Base-by-base conservation (phyloP, 139 green algal genomes). In the Desmodesmus armatus region DNA sequence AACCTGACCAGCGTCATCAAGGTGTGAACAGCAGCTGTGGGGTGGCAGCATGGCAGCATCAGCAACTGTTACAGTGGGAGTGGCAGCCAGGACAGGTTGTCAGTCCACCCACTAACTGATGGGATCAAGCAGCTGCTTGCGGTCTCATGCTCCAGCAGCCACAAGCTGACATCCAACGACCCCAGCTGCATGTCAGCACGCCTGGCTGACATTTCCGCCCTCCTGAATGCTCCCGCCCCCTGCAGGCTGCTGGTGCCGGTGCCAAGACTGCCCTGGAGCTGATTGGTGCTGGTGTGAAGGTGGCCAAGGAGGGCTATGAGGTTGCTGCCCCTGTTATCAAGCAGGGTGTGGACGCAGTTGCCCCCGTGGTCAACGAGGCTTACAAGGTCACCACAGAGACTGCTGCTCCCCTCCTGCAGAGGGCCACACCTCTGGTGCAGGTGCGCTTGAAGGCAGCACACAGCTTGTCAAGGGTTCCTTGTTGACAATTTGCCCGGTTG, bases 281-380 rank as follows among this genome's bases (percentile, higher is more conserved):
- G 23, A 4, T 90, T 4, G 78, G 86, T 62, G 62, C 74, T 53
- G 89, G 86, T 37, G 79, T 89, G 25, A 74, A 90, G 80, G 51
- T 89, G 33, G 47, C 88, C 25, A 71, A 92, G 86, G 79, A 92
- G 60, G 89, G 89, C 39, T 93, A 92, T 58, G 89, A 93, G 27
- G 74, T 89, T 60, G 91, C 92, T 23, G 87, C 91, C 2, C 95
- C 95, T 13, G 87, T 92, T 3, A 87, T 95, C 63, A 87, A 94
- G 80, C 78, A 92, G 67, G 92, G 84, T 31, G 76, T 87, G 4
- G 88, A 94, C n/a, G 80, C 89, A 5, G 90, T 92, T 0, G 55
- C 60, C 31, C 91, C 92, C 65, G 90, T 87, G 25, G n/a, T 96
- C 39, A 87, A 87, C 29, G 85, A 85, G 9, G 72, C 74, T 11